Evolutionary conservation across 2,329 filamentous ascomycete species (phyloP), one percentile per base, ranked within the genome.

Genomic region (Piedraia hortae): DNA sequence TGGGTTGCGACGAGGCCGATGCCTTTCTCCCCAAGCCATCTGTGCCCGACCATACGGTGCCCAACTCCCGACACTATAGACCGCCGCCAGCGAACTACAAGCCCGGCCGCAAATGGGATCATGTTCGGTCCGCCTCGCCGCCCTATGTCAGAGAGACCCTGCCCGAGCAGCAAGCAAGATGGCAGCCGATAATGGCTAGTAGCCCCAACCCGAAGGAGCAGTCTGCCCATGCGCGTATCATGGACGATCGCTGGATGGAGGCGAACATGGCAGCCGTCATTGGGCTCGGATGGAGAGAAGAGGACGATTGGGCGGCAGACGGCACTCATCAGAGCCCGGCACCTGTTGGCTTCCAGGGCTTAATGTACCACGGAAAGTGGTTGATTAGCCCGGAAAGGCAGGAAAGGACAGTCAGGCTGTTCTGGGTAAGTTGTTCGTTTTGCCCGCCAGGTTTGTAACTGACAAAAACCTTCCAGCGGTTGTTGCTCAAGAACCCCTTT

Each of bases 401-500:
- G 28, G 36, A 42, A 24, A 31, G 29, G 28, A 39, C 34, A 5
- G 34, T 42, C 18, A 27, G 32, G 22, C 23, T 41, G n/a, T 41
- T 41, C 25, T 42, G 38, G 39, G 35, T 38, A 26, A 34, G 35
- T 38, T 4, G 10, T 9, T 11, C 10, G 16, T 17, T 17, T 17
- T 17, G 7, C 10, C 16, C 7, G 7, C 10, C 10, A 7, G 16
- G 16, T 17, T n/a, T n/a, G n/a, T n/a, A n/a, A n/a, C n/a, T 17
- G 16, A 17, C 16, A 7, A 10, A 23, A 8, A 11, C 4, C 13
- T 10, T 9, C 7, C 10, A 45, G 54, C 56, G 59, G 23, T 59
- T 62, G 16, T 53, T 88, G 13, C 54, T 90, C 36, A 66, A 68
- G 26, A 77, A 80, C 37, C 71, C 78, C 7, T 67, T 91, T 31